Evolutionary conservation across 2,329 filamentous ascomycete genomes (phyloP), one percentile per base, ranked within the genome.

Genomic region (Xylariaceae sp.): DNA sequence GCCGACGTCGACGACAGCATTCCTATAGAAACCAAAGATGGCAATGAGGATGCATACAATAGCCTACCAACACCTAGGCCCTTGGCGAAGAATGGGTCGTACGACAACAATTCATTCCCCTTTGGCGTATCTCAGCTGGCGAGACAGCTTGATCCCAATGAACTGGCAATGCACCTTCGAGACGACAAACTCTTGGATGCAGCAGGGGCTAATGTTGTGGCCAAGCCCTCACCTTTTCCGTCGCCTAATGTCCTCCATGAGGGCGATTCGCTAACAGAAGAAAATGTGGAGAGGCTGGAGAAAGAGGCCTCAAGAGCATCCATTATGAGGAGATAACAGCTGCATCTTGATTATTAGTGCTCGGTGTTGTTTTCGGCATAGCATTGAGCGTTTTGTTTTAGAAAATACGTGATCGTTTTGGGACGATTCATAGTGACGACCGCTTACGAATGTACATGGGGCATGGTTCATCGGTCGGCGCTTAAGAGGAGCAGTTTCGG

Each of bases 111-210:
- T 23, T 66, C 67, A 1, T 78, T 75, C 16, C 74, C 75, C 0
- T 78, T 78, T 48, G 75, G 62, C 3, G 44, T 76, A 27, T 63
- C 70, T 0, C 64, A 71, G 3, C 56, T 63, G 6, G 47, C 61
- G 1, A 62, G 61, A 2, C 72, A 76, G 60, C 68, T 55, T 53
- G 70, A 48, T 65, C 72, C 59, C 37, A 49, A 68, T n/a, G 69
- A 71, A 56, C 57, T 76, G 58, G 73, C 73, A 58, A 47, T 77
- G 68, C 63, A 75, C 65, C 65, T 76, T 26, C 73, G 78, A 48
- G 76, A 77, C 57, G 77, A 72, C 32, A 79, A 79, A 60, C 63
- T 79, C 37, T 75, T 79, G 45, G 77, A 74, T 39, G 76, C 77
- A 2, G 77, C 76, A 0, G 76, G 76, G 21, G 32, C 5, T 4